These are phyloP conservation scores for Odontarrhena argentea DNA, from an alignment of 345 rosid genomes.

Conservation along the genomic window DNA sequence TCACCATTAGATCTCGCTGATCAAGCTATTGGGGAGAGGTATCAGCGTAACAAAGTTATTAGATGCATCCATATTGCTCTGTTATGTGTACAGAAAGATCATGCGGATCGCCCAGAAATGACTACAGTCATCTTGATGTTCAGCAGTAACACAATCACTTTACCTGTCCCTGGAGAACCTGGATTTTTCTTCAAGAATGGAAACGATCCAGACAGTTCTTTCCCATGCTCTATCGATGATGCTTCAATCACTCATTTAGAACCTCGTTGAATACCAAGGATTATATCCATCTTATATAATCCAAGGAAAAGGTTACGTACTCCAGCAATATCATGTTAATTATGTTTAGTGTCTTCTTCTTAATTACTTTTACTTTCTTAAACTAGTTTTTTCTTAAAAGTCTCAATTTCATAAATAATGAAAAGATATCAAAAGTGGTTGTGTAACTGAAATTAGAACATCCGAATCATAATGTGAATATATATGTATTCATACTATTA, in stretches of 20 bases:
- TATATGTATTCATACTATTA: too few species aligned
- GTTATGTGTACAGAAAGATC: constrained; percentile 13
- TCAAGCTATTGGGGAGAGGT: neutral
- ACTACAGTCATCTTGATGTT: neutral
- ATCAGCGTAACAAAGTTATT: neutral
- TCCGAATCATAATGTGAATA: neutral
- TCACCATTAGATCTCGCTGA: neutral
- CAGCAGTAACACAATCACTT: neutral
- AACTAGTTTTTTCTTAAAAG: too few species aligned
- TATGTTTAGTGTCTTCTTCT: neutral
- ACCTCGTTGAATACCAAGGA: constrained; percentile 4
- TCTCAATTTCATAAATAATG: too few species aligned
- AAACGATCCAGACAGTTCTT: neutral
- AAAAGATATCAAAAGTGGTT: too few species aligned
- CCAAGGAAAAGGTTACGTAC: neutral
- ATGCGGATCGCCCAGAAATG: neutral
- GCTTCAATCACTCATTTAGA: constrained; percentile 1
- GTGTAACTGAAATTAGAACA: neutral
- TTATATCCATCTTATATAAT: neutral
- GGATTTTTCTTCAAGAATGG: neutral
- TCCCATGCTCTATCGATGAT: neutral
- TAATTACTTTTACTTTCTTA: neutral
- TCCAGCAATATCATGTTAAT: neutral
- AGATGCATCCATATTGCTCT: constrained; percentile 18
- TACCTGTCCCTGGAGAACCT: constrained; percentile 8